Evolutionary conservation across 768 basidiomycete genomes (phyloP).

Genomic region (Suillus variegatus): DNA sequence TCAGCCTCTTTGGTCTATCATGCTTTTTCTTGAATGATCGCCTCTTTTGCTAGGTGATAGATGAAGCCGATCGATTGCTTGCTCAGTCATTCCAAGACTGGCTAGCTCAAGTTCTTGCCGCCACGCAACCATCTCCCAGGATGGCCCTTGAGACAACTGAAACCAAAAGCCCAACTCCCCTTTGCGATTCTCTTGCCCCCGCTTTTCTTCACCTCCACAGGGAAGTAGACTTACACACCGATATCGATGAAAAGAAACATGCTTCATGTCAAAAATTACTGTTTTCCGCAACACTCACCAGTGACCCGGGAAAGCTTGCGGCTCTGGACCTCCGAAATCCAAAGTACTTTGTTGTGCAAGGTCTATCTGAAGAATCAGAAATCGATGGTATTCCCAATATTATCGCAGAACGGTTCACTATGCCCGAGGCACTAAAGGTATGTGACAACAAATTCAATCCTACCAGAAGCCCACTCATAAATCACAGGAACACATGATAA

Average conservation of each 20-base stretch:
- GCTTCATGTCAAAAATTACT: conserved; percentile 90
- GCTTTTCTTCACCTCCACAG: conserved; percentile 42
- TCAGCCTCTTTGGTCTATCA: conserved; percentile 37
- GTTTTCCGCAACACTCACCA: conserved; percentile 94
- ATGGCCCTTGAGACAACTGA: conserved; percentile 5
- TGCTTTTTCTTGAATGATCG: not conserved
- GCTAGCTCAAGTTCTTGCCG: conserved; percentile 82
- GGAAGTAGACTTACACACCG: conserved; percentile 37
- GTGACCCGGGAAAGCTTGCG: conserved; percentile 91
- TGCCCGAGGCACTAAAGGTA: conserved; percentile 79
- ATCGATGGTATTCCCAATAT: conserved; percentile 48
- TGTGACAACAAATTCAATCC: conserved; percentile 19
- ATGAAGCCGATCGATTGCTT: conserved; percentile 96
- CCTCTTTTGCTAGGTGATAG: conserved; percentile 68
- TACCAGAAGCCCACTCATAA: conserved; percentile 5
- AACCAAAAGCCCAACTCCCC: conserved; percentile 2
- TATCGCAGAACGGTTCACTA: conserved; percentile 74
- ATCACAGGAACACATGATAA: conserved; percentile 80
- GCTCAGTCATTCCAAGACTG: conserved; percentile 97
- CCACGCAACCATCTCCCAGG: conserved; percentile 51
- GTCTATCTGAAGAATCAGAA: conserved; percentile 35
- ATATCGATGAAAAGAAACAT: conserved; percentile 56
- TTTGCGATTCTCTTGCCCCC: conserved; percentile 58
- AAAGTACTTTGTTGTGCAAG: conserved; percentile 87
- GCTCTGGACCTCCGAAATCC: conserved; percentile 77